Evolutionary conservation across 2,329 filamentous ascomycete genomes (phyloP).

Genomic region (Aspergillus pseudoviridinutans): DNA sequence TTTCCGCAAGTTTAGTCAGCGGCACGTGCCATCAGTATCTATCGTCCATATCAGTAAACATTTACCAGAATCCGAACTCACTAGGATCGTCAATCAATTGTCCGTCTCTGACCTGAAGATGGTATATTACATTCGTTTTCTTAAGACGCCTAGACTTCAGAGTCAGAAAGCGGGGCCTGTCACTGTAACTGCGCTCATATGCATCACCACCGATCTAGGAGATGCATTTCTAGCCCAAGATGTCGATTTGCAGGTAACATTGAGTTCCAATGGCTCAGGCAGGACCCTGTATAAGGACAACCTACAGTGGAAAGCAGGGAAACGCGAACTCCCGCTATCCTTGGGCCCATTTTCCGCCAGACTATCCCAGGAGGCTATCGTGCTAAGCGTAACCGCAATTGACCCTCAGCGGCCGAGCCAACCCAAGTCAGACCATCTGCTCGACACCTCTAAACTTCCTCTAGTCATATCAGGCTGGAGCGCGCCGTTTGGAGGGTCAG

Average conservation of each 20-base stretch:
- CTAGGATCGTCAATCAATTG: neutral
- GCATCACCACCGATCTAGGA: constrained; percentile 66
- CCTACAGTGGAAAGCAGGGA: constrained; percentile 31
- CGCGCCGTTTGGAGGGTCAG: constrained; percentile 37
- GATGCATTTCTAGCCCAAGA: constrained; percentile 56
- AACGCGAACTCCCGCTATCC: constrained; percentile 30
- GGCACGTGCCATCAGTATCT: constrained; percentile 14
- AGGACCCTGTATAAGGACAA: constrained; percentile 20
- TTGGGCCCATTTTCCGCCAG: constrained; percentile 28
- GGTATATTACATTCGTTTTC: constrained; percentile 63
- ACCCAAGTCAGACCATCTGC: constrained; percentile 15
- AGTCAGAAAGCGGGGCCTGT: constrained; percentile 41
- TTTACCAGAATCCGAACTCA: neutral
- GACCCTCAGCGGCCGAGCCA: constrained; percentile 5
- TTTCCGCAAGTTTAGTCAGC: constrained; percentile 23
- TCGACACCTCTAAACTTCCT: constrained; percentile 27
- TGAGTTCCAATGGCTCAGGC: constrained; percentile 14
- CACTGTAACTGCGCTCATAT: constrained; percentile 52
- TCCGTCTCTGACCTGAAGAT: constrained; percentile 28
- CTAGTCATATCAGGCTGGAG: constrained; percentile 58
- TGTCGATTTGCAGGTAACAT: constrained; percentile 27
- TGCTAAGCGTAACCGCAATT: constrained; percentile 24
- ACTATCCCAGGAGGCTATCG: constrained; percentile 21
- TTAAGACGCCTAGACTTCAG: constrained; percentile 56
- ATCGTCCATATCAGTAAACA: neutral